Percentiles rank a stretch among this genome's conserved stretches.
Evolutionary conservation across 148 eudicot genomes (phyloP).

Genomic region (Camellia sinensis): DNA sequence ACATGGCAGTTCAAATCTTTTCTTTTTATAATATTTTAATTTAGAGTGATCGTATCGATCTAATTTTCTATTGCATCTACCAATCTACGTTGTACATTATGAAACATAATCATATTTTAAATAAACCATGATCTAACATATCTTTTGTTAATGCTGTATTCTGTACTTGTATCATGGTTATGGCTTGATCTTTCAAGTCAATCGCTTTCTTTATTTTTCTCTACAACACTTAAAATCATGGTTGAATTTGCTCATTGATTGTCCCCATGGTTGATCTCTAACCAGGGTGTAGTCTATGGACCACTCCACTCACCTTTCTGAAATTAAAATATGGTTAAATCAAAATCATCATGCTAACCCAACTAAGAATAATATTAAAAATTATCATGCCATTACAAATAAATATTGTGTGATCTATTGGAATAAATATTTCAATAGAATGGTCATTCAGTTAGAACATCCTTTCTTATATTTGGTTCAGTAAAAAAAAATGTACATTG

Average conservation of each 20-base stretch:
- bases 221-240: background rate
- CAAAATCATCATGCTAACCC: conserved; percentile 4
- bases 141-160: background rate
- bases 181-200: conserved; percentile 12
- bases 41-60: too few relatives aligned
- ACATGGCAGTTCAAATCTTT: too few relatives aligned
- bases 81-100: too few relatives aligned
- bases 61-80: too few relatives aligned
- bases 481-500: too few relatives aligned
- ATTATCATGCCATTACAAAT: too few relatives aligned
- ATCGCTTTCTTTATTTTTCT: background rate
- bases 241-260: conserved; percentile 13
- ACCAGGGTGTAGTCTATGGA: conserved; percentile 6
- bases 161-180: background rate
- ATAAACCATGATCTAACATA: background rate
- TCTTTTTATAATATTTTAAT: too few relatives aligned
- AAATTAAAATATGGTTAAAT: background rate
- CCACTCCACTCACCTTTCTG: conserved; percentile 7
- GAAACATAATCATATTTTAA: background rate
- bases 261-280: background rate
- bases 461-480: too few relatives aligned
- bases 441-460: too few relatives aligned
- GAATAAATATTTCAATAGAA: too few relatives aligned
- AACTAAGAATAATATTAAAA: background rate
- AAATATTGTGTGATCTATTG: too few relatives aligned